Evolutionary conservation across 257 asterid genomes (phyloP).

Genomic region (Echites panduratus): DNA sequence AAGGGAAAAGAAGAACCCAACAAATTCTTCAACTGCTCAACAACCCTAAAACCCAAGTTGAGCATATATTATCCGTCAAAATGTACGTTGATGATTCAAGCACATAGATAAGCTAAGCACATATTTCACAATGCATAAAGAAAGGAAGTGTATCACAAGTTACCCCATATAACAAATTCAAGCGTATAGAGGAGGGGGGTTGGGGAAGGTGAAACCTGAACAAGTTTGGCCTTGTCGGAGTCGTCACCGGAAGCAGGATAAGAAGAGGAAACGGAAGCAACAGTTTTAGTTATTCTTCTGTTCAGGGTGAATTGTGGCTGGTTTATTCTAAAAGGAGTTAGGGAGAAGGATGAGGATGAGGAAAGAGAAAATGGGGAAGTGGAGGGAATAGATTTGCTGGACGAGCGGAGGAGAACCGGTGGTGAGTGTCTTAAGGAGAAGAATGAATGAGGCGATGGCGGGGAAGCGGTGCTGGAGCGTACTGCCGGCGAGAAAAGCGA

Average conservation of each 20-base stretch:
- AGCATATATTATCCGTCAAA: constrained; percentile 15
- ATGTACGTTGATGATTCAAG: background rate
- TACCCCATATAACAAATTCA: background rate
- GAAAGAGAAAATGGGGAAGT: constrained; percentile 19
- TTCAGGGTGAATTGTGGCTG: constrained; percentile 29
- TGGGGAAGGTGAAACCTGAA: constrained; percentile 54
- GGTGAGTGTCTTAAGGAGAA: constrained; percentile 20
- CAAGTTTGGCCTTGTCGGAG: constrained; percentile 73
- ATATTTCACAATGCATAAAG: constrained; percentile 2
- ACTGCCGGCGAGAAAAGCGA: constrained; percentile 72
- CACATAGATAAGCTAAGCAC: background rate
- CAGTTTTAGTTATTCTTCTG: constrained; percentile 23
- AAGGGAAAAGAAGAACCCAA: background rate
- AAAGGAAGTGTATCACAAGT: constrained; percentile 6
- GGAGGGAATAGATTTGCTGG: constrained; percentile 17
- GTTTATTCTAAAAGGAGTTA: constrained; percentile 32
- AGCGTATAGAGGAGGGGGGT: constrained; percentile 2
- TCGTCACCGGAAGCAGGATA: constrained; percentile 53
- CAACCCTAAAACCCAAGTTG: constrained; percentile 35
- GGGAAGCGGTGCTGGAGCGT: constrained; percentile 53
- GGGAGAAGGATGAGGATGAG: constrained; percentile 33
- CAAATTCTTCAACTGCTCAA: constrained; percentile 12
- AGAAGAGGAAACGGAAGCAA: constrained; percentile 37
- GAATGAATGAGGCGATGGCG: constrained; percentile 24
- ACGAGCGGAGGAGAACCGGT: constrained; percentile 16